Base-by-base conservation (phyloP, 768 basidiomycete genomes). In the Termitomyces sp. region DNA sequence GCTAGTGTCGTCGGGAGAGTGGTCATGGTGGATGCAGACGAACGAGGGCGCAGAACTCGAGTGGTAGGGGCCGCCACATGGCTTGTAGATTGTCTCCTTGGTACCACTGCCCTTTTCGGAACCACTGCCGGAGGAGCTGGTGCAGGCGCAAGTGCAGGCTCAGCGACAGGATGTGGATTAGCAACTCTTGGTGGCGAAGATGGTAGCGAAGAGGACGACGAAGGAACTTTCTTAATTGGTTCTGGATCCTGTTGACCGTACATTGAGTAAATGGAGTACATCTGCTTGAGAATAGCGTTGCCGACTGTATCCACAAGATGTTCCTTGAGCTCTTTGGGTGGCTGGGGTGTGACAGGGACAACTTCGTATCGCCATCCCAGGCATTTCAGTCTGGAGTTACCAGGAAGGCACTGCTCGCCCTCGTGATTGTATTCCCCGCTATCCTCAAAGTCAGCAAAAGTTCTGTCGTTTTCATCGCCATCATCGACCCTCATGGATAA, bases 281-380 rank as follows among this genome's bases (percentile, higher is more conserved):
- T 47, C 12, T 56, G 33, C 2, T 48, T 30, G 3, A 56, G 46
- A 30, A 56, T 36, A 30, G 55, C 55, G 18, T 48, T 33, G 13
- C 46, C 37, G 13, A 56, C 26, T 5, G 46, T 56, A 9, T 56
- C 55, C 13, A 56, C 33, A 16, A 51, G 33, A 44, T 40, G 32
- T 32, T 26, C 37, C 13, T 34, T 13, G 26, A 40, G 49, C 12
- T 57, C 49, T 20, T 45, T 45, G 7, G 56, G 49, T 3, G 20
- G 12, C 20, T 51, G 12, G n/a, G 56, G 24, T n/a, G 12, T 9
- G 9, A 24, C 10, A 49, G 55, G 36, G 1, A 56, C 40, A 7
- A 50, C 56, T 26, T 57, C 56, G 14, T 52, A 57, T 34, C 56
- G 48, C 56, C 56, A 57, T 16, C 56, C 56, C 4, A 51, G 13